Base-by-base conservation (phyloP, 257 asterid species). In the Solanum ahanhuiri region DNA sequence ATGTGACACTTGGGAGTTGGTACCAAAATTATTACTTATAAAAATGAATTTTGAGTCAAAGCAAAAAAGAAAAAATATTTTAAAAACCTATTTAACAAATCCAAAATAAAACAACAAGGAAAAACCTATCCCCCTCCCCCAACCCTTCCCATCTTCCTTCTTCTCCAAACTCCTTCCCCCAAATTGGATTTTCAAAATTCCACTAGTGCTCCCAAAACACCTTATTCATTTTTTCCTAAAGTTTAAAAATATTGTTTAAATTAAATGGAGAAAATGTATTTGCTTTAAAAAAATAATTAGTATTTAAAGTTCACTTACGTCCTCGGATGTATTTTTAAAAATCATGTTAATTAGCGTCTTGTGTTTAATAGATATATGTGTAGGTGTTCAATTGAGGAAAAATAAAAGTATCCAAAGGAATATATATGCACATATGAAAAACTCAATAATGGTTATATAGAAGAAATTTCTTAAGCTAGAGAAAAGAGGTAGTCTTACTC, bases 211-310 rank as follows among this genome's bases (percentile, higher is more conserved):
- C 64, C 17, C 0, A 9, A n/a, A 63, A 63, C 0, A 4, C 8
- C 31, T 58, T 22, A 0, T 22, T 60, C 2, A 7, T 22, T 60
- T 57, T 60, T 60, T 22, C 9, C 12, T 60, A 3, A 60, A 22
- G 30, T 60, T 60, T 0, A 58, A 57, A 57, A 15, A 58, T 58
- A 20, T 22, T 20, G 0, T 57, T 18, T 57, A 57, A 57, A 57
- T 18, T 57, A 57, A 18, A 20, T 57, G 23, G 11, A 57, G 25
- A 18, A 54, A 20, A 18, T 2, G 66, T 57, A 57, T 20, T 18
- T 57, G 0, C 0, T 18, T 1, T 1, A 1, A 7, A 20, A 20
- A 57, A 57, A 20, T 18, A 20, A 57, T 17, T 17, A 18, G 0
- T 54, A 54, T 54, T 54, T 54, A 3, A 57, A 57, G 66, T 7